phyloP scores from a whole-genome alignment of 2,329 filamentous ascomycete genomes.

The Orbilia ellipsospora region DNA sequence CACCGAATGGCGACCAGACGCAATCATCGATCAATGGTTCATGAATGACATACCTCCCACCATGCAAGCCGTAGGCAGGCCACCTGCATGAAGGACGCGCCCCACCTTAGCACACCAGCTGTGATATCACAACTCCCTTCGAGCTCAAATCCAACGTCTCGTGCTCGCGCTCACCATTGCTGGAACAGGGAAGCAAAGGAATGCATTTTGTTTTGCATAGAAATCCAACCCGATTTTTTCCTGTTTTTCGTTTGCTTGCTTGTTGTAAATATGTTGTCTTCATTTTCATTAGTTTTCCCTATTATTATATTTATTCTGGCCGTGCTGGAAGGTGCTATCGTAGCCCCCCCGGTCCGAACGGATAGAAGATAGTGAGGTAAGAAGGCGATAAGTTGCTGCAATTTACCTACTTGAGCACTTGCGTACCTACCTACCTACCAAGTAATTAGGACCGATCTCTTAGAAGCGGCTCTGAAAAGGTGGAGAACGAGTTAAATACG shows the following conservation, averaged over 20 bases:
- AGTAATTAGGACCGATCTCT: background rate
- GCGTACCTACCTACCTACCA: background rate
- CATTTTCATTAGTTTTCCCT: background rate
- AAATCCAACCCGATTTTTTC: background rate
- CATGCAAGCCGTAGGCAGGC: constrained; percentile 17
- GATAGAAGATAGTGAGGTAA: constrained; percentile 3
- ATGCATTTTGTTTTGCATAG: background rate
- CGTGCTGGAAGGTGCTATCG: background rate
- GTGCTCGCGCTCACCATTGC: constrained; percentile 17
- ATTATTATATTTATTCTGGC: background rate
- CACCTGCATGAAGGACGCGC: constrained; percentile 31
- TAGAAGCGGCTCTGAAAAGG: background rate
- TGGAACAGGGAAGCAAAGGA: background rate
- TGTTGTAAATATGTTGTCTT: background rate
- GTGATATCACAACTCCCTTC: constrained; percentile 25
- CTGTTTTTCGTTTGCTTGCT: background rate
- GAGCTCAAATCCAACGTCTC: constrained; percentile 35
- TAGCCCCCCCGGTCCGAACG: background rate
- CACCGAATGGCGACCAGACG: constrained; percentile 24
- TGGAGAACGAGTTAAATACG: constrained; percentile 1
- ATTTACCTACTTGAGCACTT: too few species aligned
- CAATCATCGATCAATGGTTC: constrained; percentile 3
- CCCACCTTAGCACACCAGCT: constrained; percentile 28
- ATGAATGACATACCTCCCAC: background rate
- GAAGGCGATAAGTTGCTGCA: too few species aligned